phyloP scores from a whole-genome alignment of 2,329 filamentous ascomycete species.

The Passalora sequoiae region DNA sequence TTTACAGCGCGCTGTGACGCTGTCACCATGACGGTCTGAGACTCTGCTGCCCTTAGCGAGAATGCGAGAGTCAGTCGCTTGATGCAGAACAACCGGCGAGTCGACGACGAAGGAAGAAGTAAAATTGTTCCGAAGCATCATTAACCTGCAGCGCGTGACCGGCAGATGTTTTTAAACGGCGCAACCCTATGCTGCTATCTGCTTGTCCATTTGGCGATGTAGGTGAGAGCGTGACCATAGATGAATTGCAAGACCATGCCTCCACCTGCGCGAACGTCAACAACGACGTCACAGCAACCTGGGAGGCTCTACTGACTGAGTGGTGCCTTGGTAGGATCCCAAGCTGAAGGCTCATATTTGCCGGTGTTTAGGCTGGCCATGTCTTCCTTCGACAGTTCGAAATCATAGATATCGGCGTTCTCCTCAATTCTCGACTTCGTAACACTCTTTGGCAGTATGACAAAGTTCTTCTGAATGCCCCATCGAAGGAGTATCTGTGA shows the following conservation, averaged over 20 bases:
- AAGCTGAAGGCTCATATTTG: slow-evolving; percentile 46
- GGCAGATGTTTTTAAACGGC: too few relatives aligned
- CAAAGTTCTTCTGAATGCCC: slow-evolving; percentile 58
- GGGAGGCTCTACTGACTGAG: slow-evolving; percentile 16
- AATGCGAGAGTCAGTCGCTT: slow-evolving; percentile 1
- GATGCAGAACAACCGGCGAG: background rate
- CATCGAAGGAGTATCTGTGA: slow-evolving; percentile 57
- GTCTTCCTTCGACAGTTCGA: slow-evolving; percentile 54
- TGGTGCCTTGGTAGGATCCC: slow-evolving; percentile 45
- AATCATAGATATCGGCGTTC: slow-evolving; percentile 57
- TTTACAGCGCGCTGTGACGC: slow-evolving; percentile 7
- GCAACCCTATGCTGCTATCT: too few relatives aligned
- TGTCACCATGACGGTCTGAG: slow-evolving; percentile 3
- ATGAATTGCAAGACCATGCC: slow-evolving; percentile 15
- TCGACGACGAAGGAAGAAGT: background rate
- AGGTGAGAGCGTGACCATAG: slow-evolving; percentile 13
- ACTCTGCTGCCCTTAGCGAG: slow-evolving; percentile 1
- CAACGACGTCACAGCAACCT: background rate
- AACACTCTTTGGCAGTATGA: slow-evolving; percentile 59
- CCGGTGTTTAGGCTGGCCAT: slow-evolving; percentile 53
- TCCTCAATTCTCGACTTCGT: slow-evolving; percentile 46
- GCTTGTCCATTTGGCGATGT: slow-evolving; percentile 6
- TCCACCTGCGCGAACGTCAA: slow-evolving; percentile 13
- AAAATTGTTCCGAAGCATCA: too few relatives aligned
- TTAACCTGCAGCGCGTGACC: too few relatives aligned